Evolutionary conservation across 225 moss, liverwort and hornwort species (phyloP), one percentile per base, ranked within the genome.

Genomic region (Straminergon stramineum): DNA sequence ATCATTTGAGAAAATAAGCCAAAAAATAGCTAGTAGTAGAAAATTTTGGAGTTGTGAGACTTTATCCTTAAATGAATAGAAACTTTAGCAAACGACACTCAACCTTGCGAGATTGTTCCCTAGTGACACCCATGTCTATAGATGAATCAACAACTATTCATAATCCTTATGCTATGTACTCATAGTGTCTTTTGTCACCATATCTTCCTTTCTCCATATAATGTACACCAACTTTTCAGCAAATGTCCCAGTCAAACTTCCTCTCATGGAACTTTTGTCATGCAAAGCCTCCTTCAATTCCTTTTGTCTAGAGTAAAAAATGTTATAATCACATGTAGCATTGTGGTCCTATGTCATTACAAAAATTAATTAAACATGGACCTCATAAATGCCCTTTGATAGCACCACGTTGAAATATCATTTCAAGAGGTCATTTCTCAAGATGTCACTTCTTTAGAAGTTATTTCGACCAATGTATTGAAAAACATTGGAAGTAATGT

Each of bases 41-140:
- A n/a, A 7, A 4, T 22, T 22, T 22, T 69, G n/a, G 0, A 22
- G 0, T n/a, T n/a, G n/a, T 22, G 7, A n/a, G 13, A 69, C 11
- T 37, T 22, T 22, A 22, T n/a, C 21, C 22, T n/a, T 37, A 68
- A 67, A 68, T 21, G n/a, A 68, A 20, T 67, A 35, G 35, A 67
- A 67, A 67, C 11, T 35, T 6, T 67, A 67, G 5, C 3, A 67
- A 35, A 1, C 19, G 20, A 35, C 1, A 35, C 2, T 35, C 35
- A 19, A 19, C 35, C 3, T 67, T 66, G 10, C 3, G 19, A 19
- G 35, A 35, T 66, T 35, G 0, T 35, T 66, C 10, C 35, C 66
- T 35, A 35, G 19, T 66, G 11, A 66, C 10, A 19, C 3, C 35
- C 19, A 66, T 19, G 10, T 66, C 35, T 66, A 66, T 66, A 2